Evolutionary conservation across 306 rosid genomes (phyloP), one percentile per base, ranked within the genome.

Genomic region (Malus orientalis): DNA sequence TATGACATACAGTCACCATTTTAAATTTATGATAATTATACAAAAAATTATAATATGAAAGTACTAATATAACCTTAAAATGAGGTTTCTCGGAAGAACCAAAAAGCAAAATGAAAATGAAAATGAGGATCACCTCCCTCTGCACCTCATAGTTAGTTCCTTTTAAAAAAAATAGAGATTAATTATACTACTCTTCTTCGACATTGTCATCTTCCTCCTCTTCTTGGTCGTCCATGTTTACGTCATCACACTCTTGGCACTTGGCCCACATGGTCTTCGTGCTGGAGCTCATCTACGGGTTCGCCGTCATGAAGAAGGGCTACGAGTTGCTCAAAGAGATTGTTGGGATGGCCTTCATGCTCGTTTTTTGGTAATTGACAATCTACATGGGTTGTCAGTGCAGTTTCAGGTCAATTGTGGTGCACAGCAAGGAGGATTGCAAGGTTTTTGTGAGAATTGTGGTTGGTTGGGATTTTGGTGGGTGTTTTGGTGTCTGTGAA

Each of bases 211-310:
- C 15, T 74, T 82, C 38, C 11, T 85, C 14, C 79, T 95, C 9
- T 90, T 92, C 57, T 19, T 92, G 4, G 90, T 89, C 8, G 91
- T 79, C 3, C 97, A 92, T 23, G 88, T 92, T 23, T 95, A 85
- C 32, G 90, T 92, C 67, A 90, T 97, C 15, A 97, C 96, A 0
- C 30, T 88, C 22, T 36, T 95, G 98, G 98, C 98, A 95, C 51
- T 67, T 95, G 71, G 97, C 98, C 7, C 90, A 96, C 25, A 97
- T 92, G 15, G 93, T 95, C 0, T 95, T 97, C 8, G 98, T 95
- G 33, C 79, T 95, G 4, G 97, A 95, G 77, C 92, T 89, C 0
- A 44, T 92, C 73, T 92, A 92, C 36, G 98, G 98, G 0, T 77
- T 83, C 16, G 79, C 90, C 0, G 97, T 97, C 2, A 89, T 92